Conservation (phyloP, 2,329 filamentous ascomycete genomes). For the Trichoderma sp. region DNA sequence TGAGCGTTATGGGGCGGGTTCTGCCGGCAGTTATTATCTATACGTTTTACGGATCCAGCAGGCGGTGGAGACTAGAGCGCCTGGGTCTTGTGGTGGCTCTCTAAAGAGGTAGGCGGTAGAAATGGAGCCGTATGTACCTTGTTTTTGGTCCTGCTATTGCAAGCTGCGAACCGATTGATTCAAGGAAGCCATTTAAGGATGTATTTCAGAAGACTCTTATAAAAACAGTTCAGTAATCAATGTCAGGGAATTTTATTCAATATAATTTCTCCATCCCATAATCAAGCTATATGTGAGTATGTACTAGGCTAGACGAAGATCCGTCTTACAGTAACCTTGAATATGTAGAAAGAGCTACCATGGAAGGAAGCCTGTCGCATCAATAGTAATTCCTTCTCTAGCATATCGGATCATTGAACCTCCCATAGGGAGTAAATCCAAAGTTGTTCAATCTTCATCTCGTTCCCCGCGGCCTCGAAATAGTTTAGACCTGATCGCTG, state of each 20-base stretch:
- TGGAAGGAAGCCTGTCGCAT: neutral
- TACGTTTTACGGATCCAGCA: neutral
- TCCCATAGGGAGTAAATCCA: neutral
- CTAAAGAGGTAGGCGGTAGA: constrained; percentile 14
- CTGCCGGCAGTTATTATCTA: constrained; percentile 1
- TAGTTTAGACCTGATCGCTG: neutral
- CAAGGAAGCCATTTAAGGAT: neutral
- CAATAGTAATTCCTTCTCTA: neutral
- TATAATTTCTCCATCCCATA: neutral
- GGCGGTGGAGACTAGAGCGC: neutral
- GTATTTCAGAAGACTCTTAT: neutral
- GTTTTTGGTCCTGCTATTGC: neutral
- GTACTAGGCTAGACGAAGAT: neutral
- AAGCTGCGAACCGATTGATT: neutral
- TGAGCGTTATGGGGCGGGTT: constrained; percentile 18
- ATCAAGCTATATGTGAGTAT: neutral
- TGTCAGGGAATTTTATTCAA: too few relatives aligned
- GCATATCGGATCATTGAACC: neutral
- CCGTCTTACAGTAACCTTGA: too few relatives aligned
- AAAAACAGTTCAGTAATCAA: neutral
- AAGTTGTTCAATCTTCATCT: neutral
- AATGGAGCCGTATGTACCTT: neutral
- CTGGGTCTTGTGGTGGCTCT: too few relatives aligned
- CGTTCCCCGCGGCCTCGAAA: neutral
- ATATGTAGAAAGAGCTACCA: neutral